Conservation (phyloP, 257 asterid species). For the Nicotiana sylvestris region DNA sequence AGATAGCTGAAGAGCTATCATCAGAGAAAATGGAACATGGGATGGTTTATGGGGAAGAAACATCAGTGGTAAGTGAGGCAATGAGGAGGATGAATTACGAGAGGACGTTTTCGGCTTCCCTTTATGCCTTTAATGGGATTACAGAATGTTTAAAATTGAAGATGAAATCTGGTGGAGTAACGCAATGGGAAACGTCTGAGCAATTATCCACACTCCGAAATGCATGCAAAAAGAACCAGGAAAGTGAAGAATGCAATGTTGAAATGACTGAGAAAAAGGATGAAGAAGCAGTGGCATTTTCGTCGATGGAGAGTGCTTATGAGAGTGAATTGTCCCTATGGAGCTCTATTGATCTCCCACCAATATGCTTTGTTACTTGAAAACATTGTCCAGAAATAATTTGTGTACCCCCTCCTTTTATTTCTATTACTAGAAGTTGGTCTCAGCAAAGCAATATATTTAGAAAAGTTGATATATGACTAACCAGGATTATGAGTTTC, state of each 20-base stretch:
- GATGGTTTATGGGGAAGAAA: constrained; percentile 25
- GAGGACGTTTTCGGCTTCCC: constrained; percentile 69
- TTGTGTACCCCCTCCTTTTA: background rate
- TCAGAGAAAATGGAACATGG: constrained; percentile 1
- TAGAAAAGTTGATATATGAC: background rate
- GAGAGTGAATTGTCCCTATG: constrained; percentile 35
- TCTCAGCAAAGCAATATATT: no score
- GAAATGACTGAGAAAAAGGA: constrained; percentile 11
- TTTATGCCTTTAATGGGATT: constrained; percentile 71
- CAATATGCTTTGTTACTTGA: constrained; percentile 35
- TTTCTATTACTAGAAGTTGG: no score
- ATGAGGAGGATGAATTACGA: constrained; percentile 70
- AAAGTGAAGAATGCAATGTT: background rate
- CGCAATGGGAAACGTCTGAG: constrained; percentile 26
- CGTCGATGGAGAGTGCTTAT: background rate
- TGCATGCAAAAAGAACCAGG: constrained; percentile 32
- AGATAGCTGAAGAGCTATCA: constrained; percentile 55
- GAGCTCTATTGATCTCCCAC: constrained; percentile 43
- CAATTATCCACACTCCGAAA: constrained; percentile 40
- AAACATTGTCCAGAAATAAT: background rate
- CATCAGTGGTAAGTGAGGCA: constrained; percentile 45
- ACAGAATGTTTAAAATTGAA: constrained; percentile 58
- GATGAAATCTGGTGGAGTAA: constrained; percentile 23
- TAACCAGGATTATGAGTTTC: background rate
- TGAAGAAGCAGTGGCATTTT: background rate